A percentile compares a stretch with the other conserved stretches of the same genome.
Conservation (phyloP, 345 rosid species). For the Lagerstroemia speciosa region DNA sequence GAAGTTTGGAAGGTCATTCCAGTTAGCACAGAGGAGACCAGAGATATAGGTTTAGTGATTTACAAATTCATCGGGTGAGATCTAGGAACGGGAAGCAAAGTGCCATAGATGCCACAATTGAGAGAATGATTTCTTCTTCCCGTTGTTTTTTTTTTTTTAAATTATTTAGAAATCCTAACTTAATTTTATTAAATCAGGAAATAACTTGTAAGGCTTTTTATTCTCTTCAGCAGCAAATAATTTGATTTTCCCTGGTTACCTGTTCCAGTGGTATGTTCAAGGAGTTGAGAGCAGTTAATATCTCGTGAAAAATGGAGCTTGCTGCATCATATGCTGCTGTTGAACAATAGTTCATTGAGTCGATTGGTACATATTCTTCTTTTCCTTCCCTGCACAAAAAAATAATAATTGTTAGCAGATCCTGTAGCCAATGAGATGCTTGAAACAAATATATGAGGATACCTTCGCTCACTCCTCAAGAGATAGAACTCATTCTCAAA, state of each 20-base stretch:
- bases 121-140: not conserved
- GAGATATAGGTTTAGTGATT: not conserved
- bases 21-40: not conserved
- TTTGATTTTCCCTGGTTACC: conserved; percentile 22
- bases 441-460: conserved; percentile 7
- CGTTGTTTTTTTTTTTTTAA: not conserved
- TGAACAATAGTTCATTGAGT: conserved; percentile 71
- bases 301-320: conserved; percentile 56
- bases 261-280: conserved; percentile 73
- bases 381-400: conserved; percentile 56
- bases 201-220: not conserved
- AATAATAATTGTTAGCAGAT: not conserved
- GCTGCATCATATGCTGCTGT: conserved; percentile 57
- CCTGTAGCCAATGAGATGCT: not conserved
- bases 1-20: conserved; percentile 12
- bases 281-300: conserved; percentile 50
- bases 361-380: conserved; percentile 79
- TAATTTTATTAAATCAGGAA: not conserved
- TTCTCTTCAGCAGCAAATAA: not conserved
- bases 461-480: conserved; percentile 60
- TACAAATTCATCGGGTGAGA: not conserved
- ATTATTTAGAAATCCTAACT: not conserved
- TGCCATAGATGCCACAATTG: not conserved
- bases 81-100: not conserved
- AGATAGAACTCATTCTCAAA: conserved; percentile 89